A percentile compares a stretch with the other conserved stretches of the same genome.
Conservation (phyloP, 148 eudicot genomes). For the Rheum nobile region DNA sequence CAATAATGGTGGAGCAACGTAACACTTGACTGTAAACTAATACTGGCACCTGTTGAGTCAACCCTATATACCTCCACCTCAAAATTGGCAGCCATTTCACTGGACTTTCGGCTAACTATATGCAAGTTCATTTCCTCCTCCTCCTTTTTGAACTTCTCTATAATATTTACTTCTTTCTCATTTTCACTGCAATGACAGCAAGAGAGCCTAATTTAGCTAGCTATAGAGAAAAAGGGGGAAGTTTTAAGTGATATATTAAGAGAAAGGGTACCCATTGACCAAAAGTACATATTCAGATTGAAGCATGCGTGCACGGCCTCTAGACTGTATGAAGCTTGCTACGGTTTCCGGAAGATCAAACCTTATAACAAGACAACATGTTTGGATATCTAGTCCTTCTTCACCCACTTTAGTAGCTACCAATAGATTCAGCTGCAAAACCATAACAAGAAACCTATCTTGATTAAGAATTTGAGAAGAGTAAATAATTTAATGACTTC, state of each 20-base stretch:
- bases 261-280: constrained; percentile 61
- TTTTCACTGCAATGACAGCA: constrained; percentile 44
- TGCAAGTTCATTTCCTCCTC: constrained; percentile 77
- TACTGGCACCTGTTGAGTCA: constrained; percentile 81
- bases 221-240: neutral
- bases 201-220: neutral
- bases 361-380: constrained; percentile 93
- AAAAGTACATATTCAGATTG: constrained; percentile 86
- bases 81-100: constrained; percentile 18
- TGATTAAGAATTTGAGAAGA: neutral
- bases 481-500: neutral
- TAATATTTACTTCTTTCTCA: constrained; percentile 47
- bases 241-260: constrained; percentile 6
- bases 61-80: constrained; percentile 59
- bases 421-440: constrained; percentile 77
- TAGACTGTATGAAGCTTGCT: constrained; percentile 90
- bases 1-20: constrained; percentile 79
- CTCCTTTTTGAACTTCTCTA: constrained; percentile 45
- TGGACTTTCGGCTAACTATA: constrained; percentile 37
- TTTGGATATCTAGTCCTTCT: constrained; percentile 99
- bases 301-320: constrained; percentile 98
- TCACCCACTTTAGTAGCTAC: constrained; percentile 98
- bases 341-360: constrained; percentile 97
- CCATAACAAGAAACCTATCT: neutral
- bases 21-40: constrained; percentile 62